Conservation (phyloP, 345 rosid species). For the Draba incana region DNA sequence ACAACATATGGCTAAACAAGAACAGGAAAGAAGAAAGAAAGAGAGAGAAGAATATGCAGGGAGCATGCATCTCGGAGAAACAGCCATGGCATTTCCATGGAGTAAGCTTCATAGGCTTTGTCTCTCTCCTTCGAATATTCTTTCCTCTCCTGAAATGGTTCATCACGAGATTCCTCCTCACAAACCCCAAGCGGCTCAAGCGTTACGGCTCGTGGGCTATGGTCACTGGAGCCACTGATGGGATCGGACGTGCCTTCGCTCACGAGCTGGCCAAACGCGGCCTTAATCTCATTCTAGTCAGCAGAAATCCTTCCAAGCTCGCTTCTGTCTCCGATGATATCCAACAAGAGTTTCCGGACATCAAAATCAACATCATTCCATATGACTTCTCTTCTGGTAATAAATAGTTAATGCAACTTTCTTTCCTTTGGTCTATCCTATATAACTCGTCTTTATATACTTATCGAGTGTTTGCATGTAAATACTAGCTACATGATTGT, state of each 20-base stretch:
- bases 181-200: constrained; percentile 51
- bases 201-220: constrained; percentile 89
- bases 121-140: constrained; percentile 47
- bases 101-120: constrained; percentile 58
- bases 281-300: constrained; percentile 68
- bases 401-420: constrained; percentile 4
- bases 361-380: constrained; percentile 49
- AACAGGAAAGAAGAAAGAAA: background rate
- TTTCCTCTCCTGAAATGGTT: constrained; percentile 55
- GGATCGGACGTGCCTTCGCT: constrained; percentile 85
- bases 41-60: constrained; percentile 36
- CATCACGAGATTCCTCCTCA: constrained; percentile 48
- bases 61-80: constrained; percentile 11
- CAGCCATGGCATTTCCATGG: constrained; percentile 44
- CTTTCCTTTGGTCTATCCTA: constrained; percentile 19
- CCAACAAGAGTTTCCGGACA: constrained; percentile 42
- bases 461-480: background rate
- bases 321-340: constrained; percentile 49
- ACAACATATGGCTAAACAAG: constrained; percentile 13
- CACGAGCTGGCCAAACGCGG: constrained; percentile 60
- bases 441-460: background rate
- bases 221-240: constrained; percentile 85
- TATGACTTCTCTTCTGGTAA: constrained; percentile 58
- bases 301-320: constrained; percentile 63
- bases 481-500: background rate